A percentile compares a stretch with the other conserved stretches of the same genome.
phyloP scores from a whole-genome alignment of 192 early-diverging fungal genomes.

The Diversispora epigaea region DNA sequence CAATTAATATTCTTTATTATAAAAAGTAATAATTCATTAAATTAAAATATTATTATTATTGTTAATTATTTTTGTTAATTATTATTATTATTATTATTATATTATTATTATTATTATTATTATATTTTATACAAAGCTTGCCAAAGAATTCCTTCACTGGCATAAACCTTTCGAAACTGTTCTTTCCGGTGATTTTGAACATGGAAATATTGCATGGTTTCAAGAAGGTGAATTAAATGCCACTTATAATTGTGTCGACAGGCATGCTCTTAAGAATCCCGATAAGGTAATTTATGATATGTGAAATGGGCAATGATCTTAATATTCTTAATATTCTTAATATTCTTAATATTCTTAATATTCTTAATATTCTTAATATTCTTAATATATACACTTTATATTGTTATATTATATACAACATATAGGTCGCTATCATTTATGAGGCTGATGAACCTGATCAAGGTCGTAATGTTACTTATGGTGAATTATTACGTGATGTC shows the following conservation, averaged over 20 bases:
- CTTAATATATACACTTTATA: too few relatives aligned
- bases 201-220: constrained; percentile 95
- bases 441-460: constrained; percentile 88
- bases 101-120: neutral
- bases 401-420: too few relatives aligned
- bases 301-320: too few relatives aligned
- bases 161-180: constrained; percentile 74
- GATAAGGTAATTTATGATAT: constrained; percentile 50
- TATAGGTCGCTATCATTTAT: constrained; percentile 77
- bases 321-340: too few relatives aligned
- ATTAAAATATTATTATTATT: neutral
- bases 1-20: too few relatives aligned
- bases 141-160: constrained; percentile 80
- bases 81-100: neutral
- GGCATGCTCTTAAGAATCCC: constrained; percentile 79
- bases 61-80: neutral
- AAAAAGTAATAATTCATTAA: too few relatives aligned
- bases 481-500: constrained; percentile 79
- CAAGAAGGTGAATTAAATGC: constrained; percentile 87
- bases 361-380: too few relatives aligned
- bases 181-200: constrained; percentile 67
- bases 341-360: too few relatives aligned
- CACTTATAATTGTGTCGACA: constrained; percentile 95
- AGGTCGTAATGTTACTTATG: constrained; percentile 77
- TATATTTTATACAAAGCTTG: constrained; percentile 49